phyloP scores from a whole-genome alignment of 176 grass and related monocot genomes.

The Poa annua region DNA sequence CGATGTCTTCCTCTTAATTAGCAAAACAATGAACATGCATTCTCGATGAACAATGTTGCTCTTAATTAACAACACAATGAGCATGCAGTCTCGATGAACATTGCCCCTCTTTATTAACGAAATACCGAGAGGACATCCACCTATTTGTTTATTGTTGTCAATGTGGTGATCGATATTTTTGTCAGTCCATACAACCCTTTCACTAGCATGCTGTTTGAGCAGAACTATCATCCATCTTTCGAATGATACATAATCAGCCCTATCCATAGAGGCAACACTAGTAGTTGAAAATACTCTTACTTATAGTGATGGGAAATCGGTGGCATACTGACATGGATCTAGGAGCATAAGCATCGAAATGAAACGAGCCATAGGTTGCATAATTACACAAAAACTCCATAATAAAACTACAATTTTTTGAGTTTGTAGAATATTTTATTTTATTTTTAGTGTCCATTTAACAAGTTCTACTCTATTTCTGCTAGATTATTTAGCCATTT shows the following conservation, averaged over 20 bases:
- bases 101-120: neutral
- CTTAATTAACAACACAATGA: neutral
- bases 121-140: neutral
- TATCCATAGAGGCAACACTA: neutral
- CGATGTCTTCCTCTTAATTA: neutral
- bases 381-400: neutral
- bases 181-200: neutral
- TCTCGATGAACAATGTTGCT: neutral
- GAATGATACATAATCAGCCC: neutral
- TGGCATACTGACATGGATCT: neutral
- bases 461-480: neutral
- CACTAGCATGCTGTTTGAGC: neutral
- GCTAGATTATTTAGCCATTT: neutral
- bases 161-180: neutral
- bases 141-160: conserved; percentile 7
- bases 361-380: neutral
- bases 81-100: neutral
- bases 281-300: neutral
- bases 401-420: neutral
- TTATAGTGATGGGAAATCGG: neutral
- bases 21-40: neutral
- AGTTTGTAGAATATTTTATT: neutral
- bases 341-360: neutral
- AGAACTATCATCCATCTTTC: neutral
- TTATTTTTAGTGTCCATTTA: neutral